Evolutionary conservation across 768 basidiomycete species (phyloP).

Genomic region (Porphyrellus cyaneotinctus): DNA sequence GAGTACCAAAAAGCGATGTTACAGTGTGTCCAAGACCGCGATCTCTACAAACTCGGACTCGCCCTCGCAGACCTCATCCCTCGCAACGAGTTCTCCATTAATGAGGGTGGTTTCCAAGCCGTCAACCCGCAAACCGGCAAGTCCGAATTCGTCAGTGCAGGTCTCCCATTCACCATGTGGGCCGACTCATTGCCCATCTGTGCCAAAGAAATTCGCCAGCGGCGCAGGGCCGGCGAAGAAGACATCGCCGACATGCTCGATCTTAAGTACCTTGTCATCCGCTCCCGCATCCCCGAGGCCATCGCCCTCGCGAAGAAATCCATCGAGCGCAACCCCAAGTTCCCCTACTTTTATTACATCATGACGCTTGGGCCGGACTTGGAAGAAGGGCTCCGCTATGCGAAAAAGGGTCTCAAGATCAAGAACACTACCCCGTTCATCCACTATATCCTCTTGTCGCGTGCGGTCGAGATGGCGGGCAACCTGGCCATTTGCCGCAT

Average conservation of each 20-base stretch:
- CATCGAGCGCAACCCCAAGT: slow-evolving; percentile 51
- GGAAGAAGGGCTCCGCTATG: slow-evolving; percentile 51
- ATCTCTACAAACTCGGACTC: slow-evolving; percentile 50
- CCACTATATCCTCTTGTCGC: slow-evolving; percentile 51
- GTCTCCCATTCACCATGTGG: slow-evolving; percentile 60
- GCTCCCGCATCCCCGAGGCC: slow-evolving; percentile 45
- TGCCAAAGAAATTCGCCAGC: slow-evolving; percentile 50
- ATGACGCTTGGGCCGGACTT: slow-evolving; percentile 48
- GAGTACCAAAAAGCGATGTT: slow-evolving; percentile 56
- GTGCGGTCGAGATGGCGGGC: slow-evolving; percentile 59
- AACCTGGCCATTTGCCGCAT: slow-evolving; percentile 50
- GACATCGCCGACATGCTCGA: slow-evolving; percentile 64
- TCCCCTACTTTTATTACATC: slow-evolving; percentile 64
- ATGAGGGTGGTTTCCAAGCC: slow-evolving; percentile 51
- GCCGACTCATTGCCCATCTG: slow-evolving; percentile 56
- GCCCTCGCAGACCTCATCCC: slow-evolving; percentile 48
- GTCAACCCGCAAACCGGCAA: slow-evolving; percentile 41
- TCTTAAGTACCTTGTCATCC: slow-evolving; percentile 55
- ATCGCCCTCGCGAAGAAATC: slow-evolving; percentile 43
- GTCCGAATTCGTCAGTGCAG: slow-evolving; percentile 40
- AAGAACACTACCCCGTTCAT: slow-evolving; percentile 52
- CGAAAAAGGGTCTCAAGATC: slow-evolving; percentile 65
- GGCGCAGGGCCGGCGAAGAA: slow-evolving; percentile 37
- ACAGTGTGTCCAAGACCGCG: slow-evolving; percentile 40
- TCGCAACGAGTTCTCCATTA: slow-evolving; percentile 57